Evolutionary conservation across 192 early-diverging fungal species (phyloP), one percentile per base, ranked within the genome.

Genomic region (Backusella sp.): DNA sequence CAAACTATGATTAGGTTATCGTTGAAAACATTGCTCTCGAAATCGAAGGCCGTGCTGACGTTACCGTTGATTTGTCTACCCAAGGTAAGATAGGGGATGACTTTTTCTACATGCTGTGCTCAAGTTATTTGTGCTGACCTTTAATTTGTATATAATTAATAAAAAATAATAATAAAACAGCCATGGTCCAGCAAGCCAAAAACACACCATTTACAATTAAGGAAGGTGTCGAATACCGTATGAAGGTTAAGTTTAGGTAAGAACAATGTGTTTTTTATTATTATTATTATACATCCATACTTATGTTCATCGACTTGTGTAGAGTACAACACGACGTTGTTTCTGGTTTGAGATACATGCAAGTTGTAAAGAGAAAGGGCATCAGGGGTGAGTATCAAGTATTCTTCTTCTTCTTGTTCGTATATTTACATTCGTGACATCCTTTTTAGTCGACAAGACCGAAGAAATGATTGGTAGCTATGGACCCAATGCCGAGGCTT

Each of bases 381-480:
- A 84, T 97, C 56, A 80, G 76, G 66, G 88, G 91, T 93, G 77
- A 34, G 65, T 67, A 42, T 59, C 21, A 19, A 17, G 62, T 6
- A 37, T 35, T 59, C 15, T 19, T 32, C 0, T 44, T 44, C 17
- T 44, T 44, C 12, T 17, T 49, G 6, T n/a, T 49, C 19, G n/a
- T 49, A 49, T 53, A 75, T 41, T 11, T 21, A 66, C 30, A 30
- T 14, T 59, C 15, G 9, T 76, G 19, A 9, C 34, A 14, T 70
- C 37, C 49, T 42, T 49, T 56, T 21, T 79, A 88, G 94, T 98
- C 35, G 98, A 98, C 78, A 94, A 91, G 86, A 90, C 87, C 72
- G 96, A 99, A 78, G 94, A 97, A 78, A 98, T 99, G 96, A 89
- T 97, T 79, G 98, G 98, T 71, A 94, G 92, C 74, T 99, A 96